Conservation (phyloP, 768 basidiomycete species). For the Leccinum boreale region DNA sequence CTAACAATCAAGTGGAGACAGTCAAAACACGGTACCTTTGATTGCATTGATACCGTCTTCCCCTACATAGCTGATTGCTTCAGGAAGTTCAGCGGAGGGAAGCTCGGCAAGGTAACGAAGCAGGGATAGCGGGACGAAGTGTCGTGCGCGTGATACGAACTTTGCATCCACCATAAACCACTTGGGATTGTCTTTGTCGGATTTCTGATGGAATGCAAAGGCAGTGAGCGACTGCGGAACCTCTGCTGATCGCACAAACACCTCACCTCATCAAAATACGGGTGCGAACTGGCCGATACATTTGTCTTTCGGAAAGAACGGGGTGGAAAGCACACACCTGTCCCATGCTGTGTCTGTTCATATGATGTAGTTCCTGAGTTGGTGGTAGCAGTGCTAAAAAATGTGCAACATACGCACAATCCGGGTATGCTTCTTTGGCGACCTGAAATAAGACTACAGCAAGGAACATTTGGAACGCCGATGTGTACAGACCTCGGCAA, state of each 20-base stretch:
- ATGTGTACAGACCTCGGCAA: conserved; percentile 61
- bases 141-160: conserved; percentile 57
- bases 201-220: conserved; percentile 52
- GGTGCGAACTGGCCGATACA: conserved; percentile 51
- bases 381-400: background rate
- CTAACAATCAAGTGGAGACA: background rate
- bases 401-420: conserved; percentile 52
- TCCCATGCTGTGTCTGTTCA: conserved; percentile 86
- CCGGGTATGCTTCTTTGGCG: conserved; percentile 83
- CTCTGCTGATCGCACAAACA: background rate
- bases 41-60: conserved; percentile 58
- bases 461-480: background rate
- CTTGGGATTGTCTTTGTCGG: conserved; percentile 67
- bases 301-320: conserved; percentile 5
- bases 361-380: conserved; percentile 4
- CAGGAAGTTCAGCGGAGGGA: conserved; percentile 38
- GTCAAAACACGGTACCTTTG: conserved; percentile 44
- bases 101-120: conserved; percentile 60
- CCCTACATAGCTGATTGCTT: conserved; percentile 65
- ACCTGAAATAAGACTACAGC: conserved; percentile 43
- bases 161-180: conserved; percentile 93
- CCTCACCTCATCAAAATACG: conserved; percentile 73
- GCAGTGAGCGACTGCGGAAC: background rate
- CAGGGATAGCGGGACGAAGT: conserved; percentile 79
- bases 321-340: conserved; percentile 43